These are phyloP conservation scores for Halophytophthora batemanensis DNA, from an alignment of 352 stramenopile species.

Conservation along the genomic window DNA sequence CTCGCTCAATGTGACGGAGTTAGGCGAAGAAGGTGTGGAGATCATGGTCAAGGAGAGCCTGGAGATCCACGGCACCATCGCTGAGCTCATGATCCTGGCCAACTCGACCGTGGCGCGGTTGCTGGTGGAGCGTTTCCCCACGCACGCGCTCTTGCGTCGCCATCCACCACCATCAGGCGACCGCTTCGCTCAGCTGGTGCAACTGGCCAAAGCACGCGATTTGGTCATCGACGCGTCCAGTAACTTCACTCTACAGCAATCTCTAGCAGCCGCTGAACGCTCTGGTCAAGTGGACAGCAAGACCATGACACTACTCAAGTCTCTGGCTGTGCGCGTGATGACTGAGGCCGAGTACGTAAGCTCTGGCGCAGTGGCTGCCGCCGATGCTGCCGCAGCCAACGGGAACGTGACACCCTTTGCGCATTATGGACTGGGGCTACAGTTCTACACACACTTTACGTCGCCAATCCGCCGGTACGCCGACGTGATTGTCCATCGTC, in stretches of 20 bases:
- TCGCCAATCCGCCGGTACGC: constrained; percentile 90
- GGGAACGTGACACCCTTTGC: constrained; percentile 60
- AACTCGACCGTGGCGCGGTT: constrained; percentile 87
- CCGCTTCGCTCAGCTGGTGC: constrained; percentile 73
- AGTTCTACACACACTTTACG: constrained; percentile 92
- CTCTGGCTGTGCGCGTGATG: constrained; percentile 92
- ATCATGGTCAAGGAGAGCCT: constrained; percentile 89
- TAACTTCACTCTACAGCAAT: constrained; percentile 84
- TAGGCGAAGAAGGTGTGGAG: constrained; percentile 71
- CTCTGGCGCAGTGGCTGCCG: constrained; percentile 43
- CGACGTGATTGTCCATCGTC: constrained; percentile 89
- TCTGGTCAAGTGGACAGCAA: constrained; percentile 66
- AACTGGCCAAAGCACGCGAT: constrained; percentile 64
- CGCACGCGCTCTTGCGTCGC: constrained; percentile 81
- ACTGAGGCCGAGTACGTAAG: constrained; percentile 94
- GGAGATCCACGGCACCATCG: constrained; percentile 93
- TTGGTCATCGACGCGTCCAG: constrained; percentile 72
- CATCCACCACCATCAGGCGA: constrained; percentile 78
- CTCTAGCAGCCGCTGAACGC: constrained; percentile 49
- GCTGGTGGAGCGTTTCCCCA: constrained; percentile 80
- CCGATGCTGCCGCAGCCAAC: constrained; percentile 38
- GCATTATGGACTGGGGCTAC: constrained; percentile 86
- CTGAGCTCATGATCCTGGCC: constrained; percentile 93
- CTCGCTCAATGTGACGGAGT: constrained; percentile 65
- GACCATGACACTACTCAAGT: constrained; percentile 90